A percentile compares a stretch with the other conserved stretches of the same genome.
Evolutionary conservation across 345 rosid genomes (phyloP).

Genomic region (Brassica incana): DNA sequence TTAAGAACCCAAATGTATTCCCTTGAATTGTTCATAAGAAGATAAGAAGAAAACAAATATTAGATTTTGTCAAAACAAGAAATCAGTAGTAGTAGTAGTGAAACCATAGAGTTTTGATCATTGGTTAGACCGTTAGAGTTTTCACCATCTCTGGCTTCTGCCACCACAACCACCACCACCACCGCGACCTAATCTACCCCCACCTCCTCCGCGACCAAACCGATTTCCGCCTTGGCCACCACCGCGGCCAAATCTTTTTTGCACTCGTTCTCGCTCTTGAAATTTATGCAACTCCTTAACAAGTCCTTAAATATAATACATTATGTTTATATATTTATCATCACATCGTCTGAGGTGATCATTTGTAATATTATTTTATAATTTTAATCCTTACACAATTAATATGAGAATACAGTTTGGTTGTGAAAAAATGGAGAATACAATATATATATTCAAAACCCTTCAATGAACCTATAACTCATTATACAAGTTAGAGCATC

Average conservation of each 20-base stretch:
- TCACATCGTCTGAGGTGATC: neutral
- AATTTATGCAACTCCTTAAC: slow-evolving; percentile 65
- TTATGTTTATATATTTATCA: neutral
- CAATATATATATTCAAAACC: too few species aligned
- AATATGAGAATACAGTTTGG: neutral
- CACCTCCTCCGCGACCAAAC: slow-evolving; percentile 36
- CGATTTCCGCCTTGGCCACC: slow-evolving; percentile 42
- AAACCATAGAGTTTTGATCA: too few species aligned
- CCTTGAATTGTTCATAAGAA: neutral
- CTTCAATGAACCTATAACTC: too few species aligned
- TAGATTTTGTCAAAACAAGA: neutral
- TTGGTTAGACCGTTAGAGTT: neutral
- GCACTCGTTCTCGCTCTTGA: slow-evolving; percentile 57
- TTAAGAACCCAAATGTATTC: neutral
- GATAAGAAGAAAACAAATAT: too few species aligned
- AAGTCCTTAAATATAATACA: neutral
- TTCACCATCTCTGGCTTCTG: too few species aligned
- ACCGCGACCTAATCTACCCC: slow-evolving; percentile 17
- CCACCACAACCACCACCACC: too few species aligned
- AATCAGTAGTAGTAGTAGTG: too few species aligned
- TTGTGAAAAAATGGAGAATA: too few species aligned
- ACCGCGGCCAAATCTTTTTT: slow-evolving; percentile 28
- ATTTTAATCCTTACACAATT: neutral
- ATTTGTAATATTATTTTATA: neutral
- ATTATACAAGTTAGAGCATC: too few species aligned